These are phyloP conservation scores for Tilletia caries DNA, from an alignment of 1,284 basidiomycete genomes.

Conservation along the genomic window DNA sequence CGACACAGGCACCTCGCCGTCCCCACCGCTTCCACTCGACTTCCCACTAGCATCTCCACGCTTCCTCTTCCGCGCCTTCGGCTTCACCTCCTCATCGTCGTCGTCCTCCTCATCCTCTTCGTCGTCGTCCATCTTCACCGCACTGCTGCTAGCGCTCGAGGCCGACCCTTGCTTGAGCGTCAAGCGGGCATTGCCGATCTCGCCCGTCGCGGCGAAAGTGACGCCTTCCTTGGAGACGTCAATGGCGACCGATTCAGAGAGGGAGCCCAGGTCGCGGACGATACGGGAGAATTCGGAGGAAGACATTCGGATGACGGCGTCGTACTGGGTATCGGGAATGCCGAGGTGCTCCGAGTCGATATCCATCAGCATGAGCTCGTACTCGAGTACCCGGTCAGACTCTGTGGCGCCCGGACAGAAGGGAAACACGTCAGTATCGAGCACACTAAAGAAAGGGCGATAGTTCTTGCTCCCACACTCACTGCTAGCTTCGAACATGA, in stretches of 20 bases:
- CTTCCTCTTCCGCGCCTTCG: conserved; percentile 44
- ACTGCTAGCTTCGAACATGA: conserved; percentile 91
- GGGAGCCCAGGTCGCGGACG: conserved; percentile 82
- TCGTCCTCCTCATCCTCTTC: conserved; percentile 50
- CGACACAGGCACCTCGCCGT: conserved; percentile 54
- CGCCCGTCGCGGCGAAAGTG: conserved; percentile 87
- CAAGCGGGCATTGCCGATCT: conserved; percentile 86
- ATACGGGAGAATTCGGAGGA: conserved; percentile 85
- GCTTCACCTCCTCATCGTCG: conserved; percentile 46
- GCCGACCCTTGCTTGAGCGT: conserved; percentile 71
- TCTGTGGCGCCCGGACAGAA: conserved; percentile 61
- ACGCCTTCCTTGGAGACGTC: conserved; percentile 96
- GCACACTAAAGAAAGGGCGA: background rate
- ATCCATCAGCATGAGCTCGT: conserved; percentile 99
- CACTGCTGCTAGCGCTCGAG: conserved; percentile 50
- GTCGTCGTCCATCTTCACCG: conserved; percentile 26
- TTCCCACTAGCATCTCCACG: conserved; percentile 21
- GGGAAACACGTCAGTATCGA: background rate
- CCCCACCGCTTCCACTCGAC: conserved; percentile 23
- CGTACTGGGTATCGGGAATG: conserved; percentile 98
- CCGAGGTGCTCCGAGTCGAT: conserved; percentile 89
- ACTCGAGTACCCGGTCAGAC: conserved; percentile 91
- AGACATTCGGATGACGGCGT: conserved; percentile 85
- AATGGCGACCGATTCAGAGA: conserved; percentile 93
- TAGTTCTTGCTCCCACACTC: too few species aligned